Evolutionary conservation across 352 stramenopile genomes (phyloP).

Genomic region (Phytophthora pisi): DNA sequence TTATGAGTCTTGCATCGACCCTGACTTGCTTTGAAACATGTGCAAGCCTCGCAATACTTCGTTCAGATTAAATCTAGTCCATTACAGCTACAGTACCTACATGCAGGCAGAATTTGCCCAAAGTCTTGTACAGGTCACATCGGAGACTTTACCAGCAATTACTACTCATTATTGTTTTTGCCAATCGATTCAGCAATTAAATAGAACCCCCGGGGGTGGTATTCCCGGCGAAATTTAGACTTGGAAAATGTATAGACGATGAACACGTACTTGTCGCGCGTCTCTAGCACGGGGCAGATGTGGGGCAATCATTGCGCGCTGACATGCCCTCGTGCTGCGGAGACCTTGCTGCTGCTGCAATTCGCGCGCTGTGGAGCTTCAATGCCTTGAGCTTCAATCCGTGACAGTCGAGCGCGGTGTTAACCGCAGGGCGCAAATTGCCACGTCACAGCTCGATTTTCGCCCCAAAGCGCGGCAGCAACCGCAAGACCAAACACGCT

Average conservation of each 20-base stretch:
- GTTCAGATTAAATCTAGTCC: too few relatives aligned
- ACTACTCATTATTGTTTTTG: background rate
- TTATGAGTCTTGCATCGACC: too few relatives aligned
- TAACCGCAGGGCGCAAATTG: constrained; percentile 16
- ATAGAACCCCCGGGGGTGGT: background rate
- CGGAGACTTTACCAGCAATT: background rate
- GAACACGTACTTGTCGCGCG: constrained; percentile 13
- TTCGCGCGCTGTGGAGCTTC: constrained; percentile 18
- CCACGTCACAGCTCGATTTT: constrained; percentile 23
- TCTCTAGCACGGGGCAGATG: constrained; percentile 9
- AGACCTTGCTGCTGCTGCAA: constrained; percentile 9
- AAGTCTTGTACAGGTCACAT: too few relatives aligned
- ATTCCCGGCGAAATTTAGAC: constrained; percentile 3
- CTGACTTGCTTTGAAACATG: too few relatives aligned
- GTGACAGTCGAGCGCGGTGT: constrained; percentile 15
- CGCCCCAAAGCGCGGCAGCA: background rate
- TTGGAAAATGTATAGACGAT: constrained; percentile 10
- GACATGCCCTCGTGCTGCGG: constrained; percentile 22
- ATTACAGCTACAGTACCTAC: too few relatives aligned
- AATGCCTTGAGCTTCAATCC: constrained; percentile 27
- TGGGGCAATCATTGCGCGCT: constrained; percentile 16
- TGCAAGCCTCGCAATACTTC: too few relatives aligned
- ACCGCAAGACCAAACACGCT: background rate
- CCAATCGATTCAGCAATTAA: too few relatives aligned
- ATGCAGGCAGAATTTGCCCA: too few relatives aligned